Percentiles rank a stretch among this genome's conserved stretches.
Evolutionary conservation across 192 early-diverging fungal species (phyloP).

Genomic region (Pilaira anomala): DNA sequence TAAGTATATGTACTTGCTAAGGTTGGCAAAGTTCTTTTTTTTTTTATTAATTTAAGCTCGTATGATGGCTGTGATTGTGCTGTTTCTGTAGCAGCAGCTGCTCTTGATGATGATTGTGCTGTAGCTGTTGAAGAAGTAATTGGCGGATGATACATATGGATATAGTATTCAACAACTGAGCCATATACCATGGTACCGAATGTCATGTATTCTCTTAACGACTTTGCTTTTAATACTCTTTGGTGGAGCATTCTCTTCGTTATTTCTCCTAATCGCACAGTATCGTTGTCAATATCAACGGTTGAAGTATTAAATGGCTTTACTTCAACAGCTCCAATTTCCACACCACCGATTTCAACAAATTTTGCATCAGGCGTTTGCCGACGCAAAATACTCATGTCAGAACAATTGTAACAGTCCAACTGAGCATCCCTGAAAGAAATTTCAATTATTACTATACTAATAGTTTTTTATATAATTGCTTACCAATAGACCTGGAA

Average conservation of each 20-base stretch:
- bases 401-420: neutral
- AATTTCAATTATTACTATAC: too few relatives aligned
- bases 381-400: neutral
- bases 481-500: neutral
- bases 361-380: neutral
- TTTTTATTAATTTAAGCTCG: neutral
- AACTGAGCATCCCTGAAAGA: neutral
- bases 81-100: too few relatives aligned
- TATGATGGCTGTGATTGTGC: neutral
- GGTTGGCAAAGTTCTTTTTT: too few relatives aligned
- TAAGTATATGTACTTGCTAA: too few relatives aligned
- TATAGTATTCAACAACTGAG: neutral
- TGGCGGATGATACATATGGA: neutral
- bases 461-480: too few relatives aligned
- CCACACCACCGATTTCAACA: constrained; percentile 1
- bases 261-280: neutral
- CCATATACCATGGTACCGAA: neutral
- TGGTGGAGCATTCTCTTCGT: neutral
- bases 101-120: neutral
- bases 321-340: neutral
- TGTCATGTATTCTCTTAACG: neutral
- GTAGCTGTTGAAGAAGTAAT: too few relatives aligned
- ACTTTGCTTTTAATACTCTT: neutral
- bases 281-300: neutral
- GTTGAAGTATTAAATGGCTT: neutral